Conservation (phyloP, 2,329 filamentous ascomycete species). For the Nemania bipapillata region DNA sequence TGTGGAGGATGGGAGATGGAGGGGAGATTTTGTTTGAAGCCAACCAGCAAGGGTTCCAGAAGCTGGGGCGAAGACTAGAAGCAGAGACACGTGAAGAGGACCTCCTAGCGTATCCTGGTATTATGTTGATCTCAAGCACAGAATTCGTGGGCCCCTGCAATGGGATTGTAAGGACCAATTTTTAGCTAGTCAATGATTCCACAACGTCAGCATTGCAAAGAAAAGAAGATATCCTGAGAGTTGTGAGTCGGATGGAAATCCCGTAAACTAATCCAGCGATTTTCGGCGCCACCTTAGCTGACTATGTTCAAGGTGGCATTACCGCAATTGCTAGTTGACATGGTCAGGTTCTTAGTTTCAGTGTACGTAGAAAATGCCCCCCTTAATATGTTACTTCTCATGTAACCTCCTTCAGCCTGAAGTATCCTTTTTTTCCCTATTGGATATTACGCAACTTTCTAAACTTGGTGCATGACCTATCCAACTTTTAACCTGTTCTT, state of each 20-base stretch:
- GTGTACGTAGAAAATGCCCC: neutral
- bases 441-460: neutral
- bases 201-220: slow-evolving; percentile 7
- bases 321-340: neutral
- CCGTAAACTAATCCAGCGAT: slow-evolving; percentile 29
- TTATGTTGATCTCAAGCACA: neutral
- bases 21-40: slow-evolving; percentile 35
- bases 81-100: neutral
- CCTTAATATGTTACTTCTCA: neutral
- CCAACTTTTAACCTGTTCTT: neutral
- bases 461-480: neutral
- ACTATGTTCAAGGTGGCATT: neutral
- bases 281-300: slow-evolving; percentile 32
- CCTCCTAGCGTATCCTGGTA: neutral
- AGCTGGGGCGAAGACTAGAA: slow-evolving; percentile 19
- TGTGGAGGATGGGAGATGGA: slow-evolving; percentile 20
- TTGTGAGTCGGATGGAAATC: slow-evolving; percentile 31
- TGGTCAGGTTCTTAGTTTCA: neutral
- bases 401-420: neutral
- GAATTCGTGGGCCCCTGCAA: neutral
- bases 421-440: neutral
- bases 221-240: slow-evolving; percentile 4
- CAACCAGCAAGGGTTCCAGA: slow-evolving; percentile 16
- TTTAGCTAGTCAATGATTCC: slow-evolving; percentile 10
- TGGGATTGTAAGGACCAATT: neutral